Conservation (phyloP, 176 grass and related monocot genomes). For the Chrysopogon serrulatus region DNA sequence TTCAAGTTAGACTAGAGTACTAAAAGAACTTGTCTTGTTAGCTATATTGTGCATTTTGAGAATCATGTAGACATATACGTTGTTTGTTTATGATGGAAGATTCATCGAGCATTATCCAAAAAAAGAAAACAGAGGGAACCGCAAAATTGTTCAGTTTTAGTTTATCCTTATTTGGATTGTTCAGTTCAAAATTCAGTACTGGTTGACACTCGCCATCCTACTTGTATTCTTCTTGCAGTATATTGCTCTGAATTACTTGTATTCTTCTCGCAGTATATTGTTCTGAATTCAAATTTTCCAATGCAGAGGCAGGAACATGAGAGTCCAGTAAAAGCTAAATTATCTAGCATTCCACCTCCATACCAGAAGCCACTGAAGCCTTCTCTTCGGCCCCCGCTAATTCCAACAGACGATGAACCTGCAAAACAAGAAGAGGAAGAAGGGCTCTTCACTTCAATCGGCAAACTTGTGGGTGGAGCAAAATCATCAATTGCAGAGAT, state of each 20-base stretch:
- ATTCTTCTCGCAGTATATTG: too few species aligned
- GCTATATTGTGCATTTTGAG: not conserved
- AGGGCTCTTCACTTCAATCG: slow-evolving; percentile 50
- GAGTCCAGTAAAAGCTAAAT: slow-evolving; percentile 41
- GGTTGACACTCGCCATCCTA: not conserved
- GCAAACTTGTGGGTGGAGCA: slow-evolving; percentile 50
- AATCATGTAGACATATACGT: not conserved
- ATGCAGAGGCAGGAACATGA: slow-evolving; percentile 42
- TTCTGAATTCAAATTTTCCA: slow-evolving; percentile 28
- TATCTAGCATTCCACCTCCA: slow-evolving; percentile 49
- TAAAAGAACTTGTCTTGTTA: not conserved
- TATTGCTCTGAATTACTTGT: slow-evolving; percentile 39
- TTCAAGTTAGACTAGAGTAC: not conserved
- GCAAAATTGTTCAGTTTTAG: not conserved
- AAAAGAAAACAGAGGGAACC: not conserved
- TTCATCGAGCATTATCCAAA: not conserved
- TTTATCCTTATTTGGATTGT: not conserved
- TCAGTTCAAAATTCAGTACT: not conserved
- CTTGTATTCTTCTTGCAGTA: not conserved
- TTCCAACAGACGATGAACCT: slow-evolving; percentile 53
- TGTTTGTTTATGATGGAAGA: slow-evolving; percentile 1
- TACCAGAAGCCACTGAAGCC: slow-evolving; percentile 59
- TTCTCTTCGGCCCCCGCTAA: slow-evolving; percentile 43
- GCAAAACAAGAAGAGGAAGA: slow-evolving; percentile 65
- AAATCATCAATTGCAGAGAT: slow-evolving; percentile 54